phyloP scores from a whole-genome alignment of 2,329 filamentous ascomycete species.

The Ophiostoma himal-ulmi region DNA sequence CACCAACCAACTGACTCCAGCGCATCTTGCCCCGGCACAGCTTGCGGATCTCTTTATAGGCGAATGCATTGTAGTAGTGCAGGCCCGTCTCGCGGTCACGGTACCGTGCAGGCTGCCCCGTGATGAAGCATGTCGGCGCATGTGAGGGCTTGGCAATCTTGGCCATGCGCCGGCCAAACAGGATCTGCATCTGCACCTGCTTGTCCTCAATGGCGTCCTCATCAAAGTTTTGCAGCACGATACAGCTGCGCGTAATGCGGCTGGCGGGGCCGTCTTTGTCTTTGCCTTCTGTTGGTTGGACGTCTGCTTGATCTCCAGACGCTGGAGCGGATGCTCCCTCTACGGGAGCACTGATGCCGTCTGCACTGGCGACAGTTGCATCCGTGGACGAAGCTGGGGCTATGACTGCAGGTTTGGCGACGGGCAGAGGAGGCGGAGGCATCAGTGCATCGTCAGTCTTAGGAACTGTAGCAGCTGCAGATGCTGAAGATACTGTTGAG shows the following conservation, averaged over 20 bases:
- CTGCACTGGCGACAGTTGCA: background rate
- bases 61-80: constrained; percentile 70
- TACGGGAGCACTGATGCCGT: background rate
- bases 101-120: constrained; percentile 72
- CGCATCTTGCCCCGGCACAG: constrained; percentile 67
- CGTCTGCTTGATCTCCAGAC: background rate
- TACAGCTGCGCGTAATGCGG: constrained; percentile 53
- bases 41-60: constrained; percentile 75
- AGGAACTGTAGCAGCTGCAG: background rate
- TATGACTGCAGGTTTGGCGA: background rate
- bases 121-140: constrained; percentile 68
- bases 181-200: constrained; percentile 51
- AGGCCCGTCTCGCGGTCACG: constrained; percentile 79
- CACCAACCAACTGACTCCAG: constrained; percentile 76
- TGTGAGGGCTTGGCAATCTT: constrained; percentile 50
- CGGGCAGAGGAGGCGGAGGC: background rate
- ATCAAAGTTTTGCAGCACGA: constrained; percentile 56
- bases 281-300: constrained; percentile 22
- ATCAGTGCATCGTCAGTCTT: background rate
- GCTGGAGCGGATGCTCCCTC: background rate
- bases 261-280: constrained; percentile 36
- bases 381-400: background rate
- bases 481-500: background rate
- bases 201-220: constrained; percentile 52
- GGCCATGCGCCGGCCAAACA: constrained; percentile 55